Base-by-base conservation (phyloP, 805 yeast genomes). In the Sugiyamaella smithiae region DNA sequence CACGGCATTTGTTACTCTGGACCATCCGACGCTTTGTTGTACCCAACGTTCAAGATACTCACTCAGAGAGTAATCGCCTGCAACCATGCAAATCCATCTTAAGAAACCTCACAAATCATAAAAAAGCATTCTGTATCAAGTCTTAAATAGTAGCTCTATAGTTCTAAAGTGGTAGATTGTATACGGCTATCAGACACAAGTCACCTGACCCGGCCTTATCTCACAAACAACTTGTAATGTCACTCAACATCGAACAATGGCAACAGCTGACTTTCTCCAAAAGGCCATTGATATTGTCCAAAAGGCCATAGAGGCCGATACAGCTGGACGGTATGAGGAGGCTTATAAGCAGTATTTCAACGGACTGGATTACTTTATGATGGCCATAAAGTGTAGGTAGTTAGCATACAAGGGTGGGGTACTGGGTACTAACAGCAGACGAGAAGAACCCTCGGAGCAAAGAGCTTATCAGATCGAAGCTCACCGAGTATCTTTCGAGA, bases 261-360 rank as follows among this genome's bases (percentile, higher is more conserved):
- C 63, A 9, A 58, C 63, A 11, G 59, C 60, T 25, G 96, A 91
- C 63, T 91, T 91, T 65, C 76, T 93, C 36, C 82, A 85, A 51
- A 93, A 93, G 65, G 99, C 97, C n/a, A 89, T 93, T 20, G 97
- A 89, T 54, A 75, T 89, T 31, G 95, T 93, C 16, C 95, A 89
- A 64, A 85, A 84, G 67, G 99, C 99, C 20, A 89, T 93, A 48
- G 97, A 89, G 64, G 88, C 95, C 4, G 99, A 93, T 65, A 81
- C 88, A 14, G 89, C 89, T 20, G 84, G 91, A 45, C 77, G 84
- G 56, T 91, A 90, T 60, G 96, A 88, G 46, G 98, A 93, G 57
- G 98, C 99, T 0, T 91, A 91, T 67, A 86, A 88, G 52, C 77
- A 88, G 40, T 93, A 93, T 68, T 90, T 87, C 71, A 86, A 86